phyloP scores from a whole-genome alignment of 352 stramenopile genomes.

The Phytopythium ostracodes region DNA sequence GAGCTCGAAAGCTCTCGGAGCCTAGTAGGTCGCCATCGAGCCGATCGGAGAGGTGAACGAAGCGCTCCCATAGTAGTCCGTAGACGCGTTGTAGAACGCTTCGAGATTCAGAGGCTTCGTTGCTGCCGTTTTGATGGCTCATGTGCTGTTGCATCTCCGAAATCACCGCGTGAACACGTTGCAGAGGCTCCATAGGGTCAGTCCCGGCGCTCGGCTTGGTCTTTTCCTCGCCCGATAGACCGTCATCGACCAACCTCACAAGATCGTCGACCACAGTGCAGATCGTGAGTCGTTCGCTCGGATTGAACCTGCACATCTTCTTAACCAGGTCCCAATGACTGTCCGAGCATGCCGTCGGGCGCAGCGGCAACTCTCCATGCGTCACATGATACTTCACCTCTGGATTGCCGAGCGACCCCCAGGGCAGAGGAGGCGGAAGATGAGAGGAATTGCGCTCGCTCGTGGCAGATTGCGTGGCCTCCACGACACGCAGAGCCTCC shows the following conservation, averaged over 20 bases:
- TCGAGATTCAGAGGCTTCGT: background rate
- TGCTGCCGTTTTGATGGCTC: background rate
- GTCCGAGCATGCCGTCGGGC: background rate
- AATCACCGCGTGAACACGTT: no score
- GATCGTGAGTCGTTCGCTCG: background rate
- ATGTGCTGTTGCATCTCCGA: background rate
- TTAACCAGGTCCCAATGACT: background rate
- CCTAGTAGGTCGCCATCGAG: background rate
- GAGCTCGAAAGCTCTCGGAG: background rate
- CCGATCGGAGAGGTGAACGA: background rate
- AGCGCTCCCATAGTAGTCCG: background rate
- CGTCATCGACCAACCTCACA: background rate
- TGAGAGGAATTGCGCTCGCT: background rate
- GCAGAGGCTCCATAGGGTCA: no score
- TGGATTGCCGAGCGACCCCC: background rate
- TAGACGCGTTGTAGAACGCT: background rate
- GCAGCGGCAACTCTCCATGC: background rate
- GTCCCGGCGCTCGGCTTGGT: background rate
- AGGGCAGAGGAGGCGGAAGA: no score
- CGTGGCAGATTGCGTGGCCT: background rate
- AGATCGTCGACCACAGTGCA: conserved; percentile 3
- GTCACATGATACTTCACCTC: background rate
- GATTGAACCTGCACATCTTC: background rate
- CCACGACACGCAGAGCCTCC: background rate
- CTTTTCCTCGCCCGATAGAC: background rate